A percentile compares a stretch with the other conserved stretches of the same genome.
Conservation (phyloP, 441 rosid species). For the Arabidopsis hybrid region DNA sequence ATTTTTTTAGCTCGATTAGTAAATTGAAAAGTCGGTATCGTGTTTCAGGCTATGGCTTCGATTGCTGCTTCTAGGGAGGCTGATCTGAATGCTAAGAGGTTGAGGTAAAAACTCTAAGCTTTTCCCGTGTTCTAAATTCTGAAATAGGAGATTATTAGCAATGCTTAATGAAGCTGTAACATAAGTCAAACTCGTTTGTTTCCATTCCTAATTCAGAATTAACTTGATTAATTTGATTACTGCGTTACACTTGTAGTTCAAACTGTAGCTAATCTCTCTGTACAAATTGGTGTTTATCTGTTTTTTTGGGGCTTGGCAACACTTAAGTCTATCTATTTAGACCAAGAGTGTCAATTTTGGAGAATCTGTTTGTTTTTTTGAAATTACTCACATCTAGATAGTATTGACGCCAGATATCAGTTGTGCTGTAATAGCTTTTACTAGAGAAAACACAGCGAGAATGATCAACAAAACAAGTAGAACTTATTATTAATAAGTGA, state of each 20-base stretch:
- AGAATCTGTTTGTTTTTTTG: background rate
- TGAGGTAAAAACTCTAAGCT: constrained; percentile 56
- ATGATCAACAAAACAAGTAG: constrained; percentile 4
- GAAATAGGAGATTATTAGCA: background rate
- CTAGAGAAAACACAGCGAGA: background rate
- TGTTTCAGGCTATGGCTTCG: constrained; percentile 92
- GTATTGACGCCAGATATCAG: background rate
- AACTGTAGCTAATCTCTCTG: constrained; percentile 13
- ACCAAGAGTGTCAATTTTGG: background rate
- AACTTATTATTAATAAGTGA: background rate
- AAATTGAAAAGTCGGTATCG: background rate
- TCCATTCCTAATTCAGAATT: background rate
- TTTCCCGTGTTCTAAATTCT: constrained; percentile 11
- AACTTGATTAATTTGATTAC: background rate
- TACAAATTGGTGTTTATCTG: background rate
- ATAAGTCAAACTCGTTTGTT: background rate
- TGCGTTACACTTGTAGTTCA: constrained; percentile 15
- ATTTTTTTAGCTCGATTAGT: constrained; percentile 12
- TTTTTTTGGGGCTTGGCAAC: background rate
- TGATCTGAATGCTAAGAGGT: constrained; percentile 82
- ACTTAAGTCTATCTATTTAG: background rate
- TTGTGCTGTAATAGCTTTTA: background rate
- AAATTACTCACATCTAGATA: background rate
- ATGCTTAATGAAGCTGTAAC: constrained; percentile 4
- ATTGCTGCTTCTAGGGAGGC: constrained; percentile 89